These are phyloP conservation scores for Tolypocladium guangdongense DNA, from an alignment of 2,329 filamentous ascomycete species.

Conservation along the genomic window DNA sequence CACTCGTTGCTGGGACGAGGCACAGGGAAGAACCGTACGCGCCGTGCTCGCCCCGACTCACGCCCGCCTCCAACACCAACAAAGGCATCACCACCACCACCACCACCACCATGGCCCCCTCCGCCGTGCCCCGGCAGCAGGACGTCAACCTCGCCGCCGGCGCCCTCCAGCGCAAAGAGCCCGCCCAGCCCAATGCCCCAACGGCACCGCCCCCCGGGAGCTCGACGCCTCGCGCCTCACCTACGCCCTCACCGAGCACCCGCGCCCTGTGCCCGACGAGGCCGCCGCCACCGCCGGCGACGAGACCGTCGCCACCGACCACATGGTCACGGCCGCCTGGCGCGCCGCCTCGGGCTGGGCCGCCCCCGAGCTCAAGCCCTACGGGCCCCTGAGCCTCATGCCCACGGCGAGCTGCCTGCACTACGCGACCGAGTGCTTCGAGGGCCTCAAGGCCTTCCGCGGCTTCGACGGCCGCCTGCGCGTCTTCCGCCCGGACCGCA, in stretches of 20 bases:
- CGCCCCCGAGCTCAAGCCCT: slow-evolving; percentile 62
- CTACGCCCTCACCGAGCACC: slow-evolving; percentile 39
- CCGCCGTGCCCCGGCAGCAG: slow-evolving; percentile 31
- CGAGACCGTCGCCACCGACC: slow-evolving; percentile 62
- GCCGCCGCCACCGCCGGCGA: slow-evolving; percentile 32
- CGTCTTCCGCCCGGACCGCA: slow-evolving; percentile 66
- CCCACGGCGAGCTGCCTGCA: slow-evolving; percentile 74
- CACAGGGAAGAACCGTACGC: neutral
- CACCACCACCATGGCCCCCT: slow-evolving; percentile 33
- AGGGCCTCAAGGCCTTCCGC: slow-evolving; percentile 73
- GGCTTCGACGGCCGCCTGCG: slow-evolving; percentile 65
- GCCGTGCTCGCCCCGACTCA: no score
- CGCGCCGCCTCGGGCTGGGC: slow-evolving; percentile 56
- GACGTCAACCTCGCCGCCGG: slow-evolving; percentile 41
- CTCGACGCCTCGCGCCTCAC: slow-evolving; percentile 52
- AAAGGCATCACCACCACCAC: neutral
- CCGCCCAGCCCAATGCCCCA: slow-evolving; percentile 21
- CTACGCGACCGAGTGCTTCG: slow-evolving; percentile 87
- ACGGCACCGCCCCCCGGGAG: slow-evolving; percentile 32
- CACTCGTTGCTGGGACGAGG: neutral
- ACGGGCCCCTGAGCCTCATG: slow-evolving; percentile 66
- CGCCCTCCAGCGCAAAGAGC: slow-evolving; percentile 39
- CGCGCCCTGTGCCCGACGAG: slow-evolving; percentile 41
- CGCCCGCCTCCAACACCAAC: neutral
- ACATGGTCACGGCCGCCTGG: slow-evolving; percentile 76